A percentile compares a stretch with the other conserved stretches of the same genome.
These are phyloP conservation scores for Vicia sativa DNA, from an alignment of 306 rosid species.

Conservation along the genomic window DNA sequence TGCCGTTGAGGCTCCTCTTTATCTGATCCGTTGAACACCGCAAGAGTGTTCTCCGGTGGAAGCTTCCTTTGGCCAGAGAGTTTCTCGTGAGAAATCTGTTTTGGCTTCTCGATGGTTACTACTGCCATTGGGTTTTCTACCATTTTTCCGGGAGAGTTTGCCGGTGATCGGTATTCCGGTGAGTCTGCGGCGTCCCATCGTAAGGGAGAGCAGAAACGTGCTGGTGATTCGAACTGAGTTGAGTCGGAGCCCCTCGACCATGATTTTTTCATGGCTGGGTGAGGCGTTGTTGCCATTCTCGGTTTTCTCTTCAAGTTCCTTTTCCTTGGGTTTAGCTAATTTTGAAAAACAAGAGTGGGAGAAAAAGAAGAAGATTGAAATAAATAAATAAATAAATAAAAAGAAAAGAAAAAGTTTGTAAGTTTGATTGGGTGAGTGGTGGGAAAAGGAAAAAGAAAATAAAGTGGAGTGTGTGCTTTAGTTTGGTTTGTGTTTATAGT, in stretches of 20 bases:
- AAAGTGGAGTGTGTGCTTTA: background rate
- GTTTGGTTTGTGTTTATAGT: background rate
- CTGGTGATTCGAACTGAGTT: slow-evolving; percentile 52
- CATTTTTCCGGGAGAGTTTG: slow-evolving; percentile 46
- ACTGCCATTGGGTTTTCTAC: slow-evolving; percentile 63
- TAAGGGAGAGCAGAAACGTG: slow-evolving; percentile 61
- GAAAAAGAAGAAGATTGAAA: background rate
- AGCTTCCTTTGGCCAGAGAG: slow-evolving; percentile 29
- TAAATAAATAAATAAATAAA: background rate
- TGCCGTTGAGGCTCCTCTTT: slow-evolving; percentile 53
- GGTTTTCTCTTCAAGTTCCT: slow-evolving; percentile 36
- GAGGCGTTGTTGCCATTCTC: slow-evolving; percentile 11
- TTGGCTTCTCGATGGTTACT: slow-evolving; percentile 44
- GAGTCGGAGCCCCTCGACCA: slow-evolving; percentile 60
- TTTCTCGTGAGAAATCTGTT: slow-evolving; percentile 44
- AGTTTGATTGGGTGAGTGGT: slow-evolving; percentile 24
- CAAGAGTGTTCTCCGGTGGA: slow-evolving; percentile 41
- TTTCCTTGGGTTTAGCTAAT: slow-evolving; percentile 10
- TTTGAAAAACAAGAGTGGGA: slow-evolving; percentile 27
- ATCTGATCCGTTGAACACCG: slow-evolving; percentile 38
- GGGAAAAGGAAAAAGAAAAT: slow-evolving; percentile 36
- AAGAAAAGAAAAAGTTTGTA: slow-evolving; percentile 18
- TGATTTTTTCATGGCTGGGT: slow-evolving; percentile 60
- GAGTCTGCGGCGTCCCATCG: slow-evolving; percentile 58
- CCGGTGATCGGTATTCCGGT: slow-evolving; percentile 61